Conservation (phyloP, 345 rosid genomes). For the Schrenkiella parvula region DNA sequence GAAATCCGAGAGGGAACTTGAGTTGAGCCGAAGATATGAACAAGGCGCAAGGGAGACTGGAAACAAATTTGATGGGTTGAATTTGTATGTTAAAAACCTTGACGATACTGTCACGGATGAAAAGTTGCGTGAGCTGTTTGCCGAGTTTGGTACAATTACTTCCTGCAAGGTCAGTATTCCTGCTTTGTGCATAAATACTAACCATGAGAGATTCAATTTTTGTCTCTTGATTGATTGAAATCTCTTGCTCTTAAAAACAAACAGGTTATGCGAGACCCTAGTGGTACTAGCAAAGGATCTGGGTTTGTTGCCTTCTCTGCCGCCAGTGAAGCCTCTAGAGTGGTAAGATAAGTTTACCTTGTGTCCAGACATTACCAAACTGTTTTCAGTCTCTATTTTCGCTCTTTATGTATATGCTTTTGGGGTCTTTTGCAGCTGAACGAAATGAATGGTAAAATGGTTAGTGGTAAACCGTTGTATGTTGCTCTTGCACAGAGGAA, state of each 20-base stretch:
- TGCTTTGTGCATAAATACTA: not conserved
- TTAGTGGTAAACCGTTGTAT: conserved; percentile 82
- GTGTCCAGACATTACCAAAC: not conserved
- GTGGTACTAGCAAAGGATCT: conserved; percentile 57
- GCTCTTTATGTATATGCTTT: not conserved
- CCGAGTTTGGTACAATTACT: conserved; percentile 73
- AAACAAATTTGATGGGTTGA: conserved; percentile 72
- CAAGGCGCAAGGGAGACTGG: conserved; percentile 66
- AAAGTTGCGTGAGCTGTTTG: conserved; percentile 77
- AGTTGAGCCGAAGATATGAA: conserved; percentile 66
- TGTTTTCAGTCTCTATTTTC: not conserved
- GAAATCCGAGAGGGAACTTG: conserved; percentile 83
- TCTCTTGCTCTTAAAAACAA: not conserved
- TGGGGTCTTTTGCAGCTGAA: conserved; percentile 8
- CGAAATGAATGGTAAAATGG: conserved; percentile 96
- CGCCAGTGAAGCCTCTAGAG: conserved; percentile 85
- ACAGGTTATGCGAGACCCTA: conserved; percentile 78
- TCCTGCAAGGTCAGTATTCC: conserved; percentile 76
- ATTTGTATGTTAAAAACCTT: conserved; percentile 80
- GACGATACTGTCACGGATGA: conserved; percentile 90
- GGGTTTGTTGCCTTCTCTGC: conserved; percentile 60
- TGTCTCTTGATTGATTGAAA: not conserved
- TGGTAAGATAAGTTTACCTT: conserved; percentile 36
- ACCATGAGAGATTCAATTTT: not conserved
- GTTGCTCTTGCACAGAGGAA: conserved; percentile 94